phyloP scores from a whole-genome alignment of 225 moss, liverwort and hornwort species.

The Straminergon stramineum region DNA sequence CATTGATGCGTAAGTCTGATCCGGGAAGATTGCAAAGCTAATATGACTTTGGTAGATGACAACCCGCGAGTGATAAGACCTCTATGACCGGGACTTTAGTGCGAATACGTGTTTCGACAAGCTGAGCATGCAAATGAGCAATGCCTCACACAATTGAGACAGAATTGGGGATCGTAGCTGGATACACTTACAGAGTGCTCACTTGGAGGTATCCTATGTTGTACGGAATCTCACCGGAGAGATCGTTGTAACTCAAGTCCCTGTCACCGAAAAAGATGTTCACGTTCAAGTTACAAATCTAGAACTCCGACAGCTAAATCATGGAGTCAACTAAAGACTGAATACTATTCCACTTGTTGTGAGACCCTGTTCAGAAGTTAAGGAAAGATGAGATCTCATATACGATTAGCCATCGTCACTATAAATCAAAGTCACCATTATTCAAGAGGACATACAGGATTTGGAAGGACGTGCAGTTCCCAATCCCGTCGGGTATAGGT shows the following conservation, averaged over 20 bases:
- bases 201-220: conserved; percentile 59
- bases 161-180: not conserved
- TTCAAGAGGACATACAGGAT: conserved; percentile 20
- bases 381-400: not conserved
- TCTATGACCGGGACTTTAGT: not conserved
- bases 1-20: not conserved
- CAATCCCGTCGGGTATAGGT: conserved; percentile 44
- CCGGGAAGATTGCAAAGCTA: not conserved
- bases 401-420: not conserved
- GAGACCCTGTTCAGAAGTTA: not conserved
- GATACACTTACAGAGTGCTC: conserved; percentile 47
- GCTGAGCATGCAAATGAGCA: not conserved
- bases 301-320: not conserved
- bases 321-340: not conserved
- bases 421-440: not conserved
- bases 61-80: not conserved
- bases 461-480: conserved; percentile 53
- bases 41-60: not conserved
- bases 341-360: not conserved
- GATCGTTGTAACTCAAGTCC: conserved; percentile 48
- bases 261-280: not conserved
- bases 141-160: not conserved
- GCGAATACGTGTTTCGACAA: not conserved
- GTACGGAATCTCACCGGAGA: conserved; percentile 46
- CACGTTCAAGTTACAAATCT: not conserved